Evolutionary conservation across 495 filamentous ascomycete species (phyloP).

Genomic region (Cryomyces antarcticus): DNA sequence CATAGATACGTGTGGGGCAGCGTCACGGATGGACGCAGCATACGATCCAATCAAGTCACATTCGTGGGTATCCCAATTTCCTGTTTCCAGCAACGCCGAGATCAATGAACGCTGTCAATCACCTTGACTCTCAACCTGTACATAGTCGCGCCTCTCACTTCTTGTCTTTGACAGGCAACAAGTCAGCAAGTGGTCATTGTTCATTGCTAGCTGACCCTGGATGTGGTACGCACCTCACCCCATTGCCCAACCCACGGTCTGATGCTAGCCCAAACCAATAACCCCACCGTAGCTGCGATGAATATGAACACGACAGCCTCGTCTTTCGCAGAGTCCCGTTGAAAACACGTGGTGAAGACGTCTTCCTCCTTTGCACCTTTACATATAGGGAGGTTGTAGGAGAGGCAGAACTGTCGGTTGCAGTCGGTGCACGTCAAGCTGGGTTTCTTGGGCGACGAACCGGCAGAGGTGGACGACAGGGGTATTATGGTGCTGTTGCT

Average conservation of each 20-base stretch:
- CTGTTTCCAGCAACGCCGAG: too few relatives aligned
- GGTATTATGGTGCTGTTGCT: conserved; percentile 79
- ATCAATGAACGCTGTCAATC: too few relatives aligned
- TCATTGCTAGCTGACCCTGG: neutral
- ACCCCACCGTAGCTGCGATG: conserved; percentile 63
- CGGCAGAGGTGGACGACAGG: neutral
- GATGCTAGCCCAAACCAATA: conserved; percentile 61
- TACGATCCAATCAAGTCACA: too few relatives aligned
- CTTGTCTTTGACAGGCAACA: neutral
- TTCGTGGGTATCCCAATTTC: too few relatives aligned
- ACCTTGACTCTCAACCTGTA: conserved; percentile 7
- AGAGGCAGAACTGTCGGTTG: conserved; percentile 76
- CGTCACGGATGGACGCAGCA: too few relatives aligned
- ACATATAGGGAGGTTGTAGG: conserved; percentile 70
- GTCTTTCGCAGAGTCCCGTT: conserved; percentile 78
- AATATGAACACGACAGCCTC: conserved; percentile 84
- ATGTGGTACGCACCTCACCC: conserved; percentile 18
- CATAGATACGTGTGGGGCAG: too few relatives aligned
- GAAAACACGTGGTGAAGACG: conserved; percentile 79
- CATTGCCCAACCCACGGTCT: conserved; percentile 43
- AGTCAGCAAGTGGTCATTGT: too few relatives aligned
- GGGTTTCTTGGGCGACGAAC: conserved; percentile 8
- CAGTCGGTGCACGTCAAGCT: conserved; percentile 55
- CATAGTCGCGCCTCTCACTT: conserved; percentile 10
- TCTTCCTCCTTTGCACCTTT: conserved; percentile 69